Base-by-base conservation (phyloP, 345 rosid species). In the Heritiera littoralis region DNA sequence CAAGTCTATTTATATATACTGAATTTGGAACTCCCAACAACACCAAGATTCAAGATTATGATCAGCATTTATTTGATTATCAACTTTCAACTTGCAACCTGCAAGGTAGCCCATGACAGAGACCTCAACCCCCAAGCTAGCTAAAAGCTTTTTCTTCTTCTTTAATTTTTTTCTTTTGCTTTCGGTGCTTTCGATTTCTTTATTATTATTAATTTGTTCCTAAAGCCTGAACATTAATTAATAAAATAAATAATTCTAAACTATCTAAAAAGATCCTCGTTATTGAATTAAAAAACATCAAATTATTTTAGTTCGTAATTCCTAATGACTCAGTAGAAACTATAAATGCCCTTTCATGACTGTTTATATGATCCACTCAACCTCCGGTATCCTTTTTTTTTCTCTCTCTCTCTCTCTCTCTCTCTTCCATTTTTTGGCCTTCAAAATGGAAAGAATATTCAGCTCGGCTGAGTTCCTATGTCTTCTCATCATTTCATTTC, bases 391-490 rank as follows among this genome's bases (percentile, higher is more conserved):
- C 23, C 9, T 23, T 9, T 63, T 17, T 4, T 1, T 61, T 17
- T 61, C 28, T 61, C 40, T 61, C 28, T 23, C 28, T 23, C 0
- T 23, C 28, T 23, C 28, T 35, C 38, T 35, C 32, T 35, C 17
- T 23, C 45, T 23, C 45, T 40, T 20, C 1, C 35, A 3, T 15
- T 45, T 51, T 17, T 9, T 17, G 5, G 40, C 56, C 23, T 80
- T 43, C 66, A 35, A 15, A 28, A 84, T 76, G 86, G 45, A 35
- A 69, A 64, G 3, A 11, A 32, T 66, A 45, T 48, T 46, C 69
- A 43, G 41, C 63, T 77, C 73, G 49, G 9, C 12, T 56, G 74
- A 17, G 67, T 78, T 79, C 35, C 77, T 85, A 9, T 66, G 76
- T 59, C 54, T 76, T 46, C 54, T 80, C 52, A 18, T 59, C 10